Percentiles rank a stretch among this genome's conserved stretches.
Evolutionary conservation across 1,284 basidiomycete genomes (phyloP).

Genomic region (Somion occarium): DNA sequence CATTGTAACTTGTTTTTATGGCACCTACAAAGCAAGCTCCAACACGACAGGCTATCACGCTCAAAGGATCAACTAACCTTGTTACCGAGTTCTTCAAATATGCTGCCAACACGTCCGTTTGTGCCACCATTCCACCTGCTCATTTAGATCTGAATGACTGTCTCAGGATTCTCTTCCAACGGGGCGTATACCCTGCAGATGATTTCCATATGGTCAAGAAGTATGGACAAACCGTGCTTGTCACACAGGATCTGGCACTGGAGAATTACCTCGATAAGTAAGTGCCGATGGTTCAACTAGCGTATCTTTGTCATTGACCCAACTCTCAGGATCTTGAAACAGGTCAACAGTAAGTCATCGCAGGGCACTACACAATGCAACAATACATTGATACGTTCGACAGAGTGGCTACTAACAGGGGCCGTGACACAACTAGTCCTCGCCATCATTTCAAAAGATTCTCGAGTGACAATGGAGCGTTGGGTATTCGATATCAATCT

Average conservation of each 20-base stretch:
- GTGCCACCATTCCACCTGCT: slow-evolving; percentile 3
- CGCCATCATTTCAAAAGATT: slow-evolving; percentile 94
- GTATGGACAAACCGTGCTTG: slow-evolving; percentile 93
- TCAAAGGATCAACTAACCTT: slow-evolving; percentile 93
- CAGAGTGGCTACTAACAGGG: slow-evolving; percentile 90
- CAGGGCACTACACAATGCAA: background rate
- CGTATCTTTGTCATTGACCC: background rate
- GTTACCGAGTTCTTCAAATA: slow-evolving; percentile 99
- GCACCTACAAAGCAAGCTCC: slow-evolving; percentile 56
- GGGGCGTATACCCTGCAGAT: slow-evolving; percentile 95
- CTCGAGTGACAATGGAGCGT: slow-evolving; percentile 86
- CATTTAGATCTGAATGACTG: slow-evolving; percentile 10
- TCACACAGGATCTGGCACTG: slow-evolving; percentile 89
- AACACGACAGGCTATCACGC: slow-evolving; percentile 77
- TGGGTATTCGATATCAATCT: slow-evolving; percentile 98
- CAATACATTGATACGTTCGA: background rate
- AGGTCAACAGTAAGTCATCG: slow-evolving; percentile 75
- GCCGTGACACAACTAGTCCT: slow-evolving; percentile 91
- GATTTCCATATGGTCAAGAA: slow-evolving; percentile 99
- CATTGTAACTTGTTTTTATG: slow-evolving; percentile 23
- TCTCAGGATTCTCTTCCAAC: slow-evolving; percentile 89
- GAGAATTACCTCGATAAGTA: slow-evolving; percentile 89
- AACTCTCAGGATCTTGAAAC: slow-evolving; percentile 70
- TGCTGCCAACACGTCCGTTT: slow-evolving; percentile 89
- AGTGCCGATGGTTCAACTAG: slow-evolving; percentile 13